A percentile compares a stretch with the other conserved stretches of the same genome.
Evolutionary conservation across 176 grass and related monocot species (phyloP).

Genomic region (Oryza meyeriana): DNA sequence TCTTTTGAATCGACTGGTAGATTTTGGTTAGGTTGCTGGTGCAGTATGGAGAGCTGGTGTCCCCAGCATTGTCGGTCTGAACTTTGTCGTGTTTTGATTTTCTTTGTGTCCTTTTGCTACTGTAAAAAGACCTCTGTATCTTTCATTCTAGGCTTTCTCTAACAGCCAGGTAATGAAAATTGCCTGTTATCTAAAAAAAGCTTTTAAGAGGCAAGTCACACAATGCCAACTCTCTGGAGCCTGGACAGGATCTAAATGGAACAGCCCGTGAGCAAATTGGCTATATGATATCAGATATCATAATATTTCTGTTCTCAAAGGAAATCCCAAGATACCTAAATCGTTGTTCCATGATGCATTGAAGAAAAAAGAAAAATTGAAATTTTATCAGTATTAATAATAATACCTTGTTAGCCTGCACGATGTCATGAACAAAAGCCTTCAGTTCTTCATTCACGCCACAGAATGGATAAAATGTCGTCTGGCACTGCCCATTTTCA

Average conservation of each 20-base stretch:
- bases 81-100: too few relatives aligned
- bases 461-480: constrained; percentile 77
- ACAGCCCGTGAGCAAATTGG: neutral
- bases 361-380: neutral
- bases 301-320: neutral
- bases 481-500: constrained; percentile 66
- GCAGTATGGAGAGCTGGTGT: too few relatives aligned
- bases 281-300: neutral
- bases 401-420: constrained; percentile 53
- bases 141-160: too few relatives aligned
- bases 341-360: neutral
- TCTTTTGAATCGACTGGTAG: too few relatives aligned
- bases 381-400: neutral
- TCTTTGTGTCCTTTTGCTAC: too few relatives aligned
- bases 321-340: neutral
- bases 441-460: constrained; percentile 95
- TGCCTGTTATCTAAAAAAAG: too few relatives aligned
- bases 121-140: too few relatives aligned
- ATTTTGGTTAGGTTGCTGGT: too few relatives aligned
- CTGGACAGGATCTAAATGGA: neutral
- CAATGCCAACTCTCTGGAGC: neutral
- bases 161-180: too few relatives aligned
- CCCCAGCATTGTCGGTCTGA: too few relatives aligned
- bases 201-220: neutral
- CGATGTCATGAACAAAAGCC: constrained; percentile 81